Conservation (phyloP, 768 basidiomycete genomes). For the Amanita pseudoporphyria region DNA sequence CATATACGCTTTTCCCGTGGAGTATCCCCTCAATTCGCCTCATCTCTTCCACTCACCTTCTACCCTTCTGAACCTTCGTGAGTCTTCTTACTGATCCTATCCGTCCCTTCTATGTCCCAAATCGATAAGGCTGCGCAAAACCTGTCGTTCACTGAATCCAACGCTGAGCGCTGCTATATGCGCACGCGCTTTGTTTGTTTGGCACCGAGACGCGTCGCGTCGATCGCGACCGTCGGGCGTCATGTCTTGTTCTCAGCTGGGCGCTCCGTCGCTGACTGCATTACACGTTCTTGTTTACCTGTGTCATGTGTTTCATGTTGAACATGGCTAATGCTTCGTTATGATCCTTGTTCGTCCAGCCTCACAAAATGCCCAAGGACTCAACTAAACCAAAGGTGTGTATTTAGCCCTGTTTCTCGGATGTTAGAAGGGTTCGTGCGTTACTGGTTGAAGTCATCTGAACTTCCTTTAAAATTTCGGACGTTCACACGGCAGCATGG, state of each 20-base stretch:
- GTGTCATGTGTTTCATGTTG: conserved; percentile 7
- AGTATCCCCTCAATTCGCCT: background rate
- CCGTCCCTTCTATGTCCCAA: background rate
- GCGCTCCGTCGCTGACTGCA: background rate
- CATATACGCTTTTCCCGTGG: conserved; percentile 8
- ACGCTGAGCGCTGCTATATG: conserved; percentile 10
- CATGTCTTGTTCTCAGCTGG: background rate
- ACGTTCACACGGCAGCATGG: background rate
- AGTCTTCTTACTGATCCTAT: conserved; percentile 2
- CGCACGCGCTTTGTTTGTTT: conserved; percentile 14
- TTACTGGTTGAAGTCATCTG: background rate
- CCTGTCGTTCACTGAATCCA: background rate
- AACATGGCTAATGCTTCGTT: conserved; percentile 7
- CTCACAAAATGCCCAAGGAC: conserved; percentile 69
- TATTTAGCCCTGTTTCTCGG: conserved; percentile 14
- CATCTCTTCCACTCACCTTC: conserved; percentile 5
- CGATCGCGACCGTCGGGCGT: conserved; percentile 9
- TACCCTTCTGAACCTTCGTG: conserved; percentile 5
- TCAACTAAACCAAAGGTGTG: conserved; percentile 60
- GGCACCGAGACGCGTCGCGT: conserved; percentile 18
- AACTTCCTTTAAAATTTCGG: background rate
- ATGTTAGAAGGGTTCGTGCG: conserved; percentile 8
- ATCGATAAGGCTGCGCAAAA: conserved; percentile 4
- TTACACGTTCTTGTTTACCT: conserved; percentile 1
- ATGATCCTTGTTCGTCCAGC: conserved; percentile 3